Base-by-base conservation (phyloP, 768 basidiomycete genomes). In the Boletus pseudopeckii region DNA sequence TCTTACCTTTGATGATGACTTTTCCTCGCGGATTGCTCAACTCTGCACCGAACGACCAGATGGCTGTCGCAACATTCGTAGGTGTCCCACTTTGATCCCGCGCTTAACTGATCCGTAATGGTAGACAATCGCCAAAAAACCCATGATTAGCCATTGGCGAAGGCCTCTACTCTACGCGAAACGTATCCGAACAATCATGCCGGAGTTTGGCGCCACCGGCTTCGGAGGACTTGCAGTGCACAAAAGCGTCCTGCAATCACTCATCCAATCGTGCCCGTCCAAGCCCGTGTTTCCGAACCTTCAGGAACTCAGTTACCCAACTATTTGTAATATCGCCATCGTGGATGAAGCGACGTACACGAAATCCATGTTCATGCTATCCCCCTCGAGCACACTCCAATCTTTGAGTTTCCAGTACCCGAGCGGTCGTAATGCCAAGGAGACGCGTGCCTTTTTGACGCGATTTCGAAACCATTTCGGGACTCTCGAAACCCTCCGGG, bases 261-360 rank as follows among this genome's bases (percentile, higher is more conserved):
- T 64, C 38, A 33, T 60, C n/a, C 50, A 65, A 11, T 56, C 63
- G 4, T 64, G 64, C 17, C 63, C 63, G 2, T 56, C 55, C 45
- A 53, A 52, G 26, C 59, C 64, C 13, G 18, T 63, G 13, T 56
- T 64, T 22, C 61, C 57, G 17, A 65, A 63, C 39, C 61, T 65
- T 2, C 60, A 65, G 55, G 64, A 64, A 39, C 64, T 64, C 30
- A 38, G 34, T 5, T 54, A 53, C 11, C 17, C 52, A 1, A 49
- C 51, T 2, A 51, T 66, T 5, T 66, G 60, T 36, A 65, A 62
- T 52, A 58, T 64, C 15, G 30, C 50, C 33, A 48, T 63, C 48
- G 45, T 55, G 7, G 53, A 62, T 18, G 45, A 40, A 11, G 33
- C 53, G 17, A 55, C 52, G 0, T 64, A 64, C 41, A 49, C 48